A percentile compares a stretch with the other conserved stretches of the same genome.
Evolutionary conservation across 768 basidiomycete genomes (phyloP).

Genomic region (Leccinum subtestaceum): DNA sequence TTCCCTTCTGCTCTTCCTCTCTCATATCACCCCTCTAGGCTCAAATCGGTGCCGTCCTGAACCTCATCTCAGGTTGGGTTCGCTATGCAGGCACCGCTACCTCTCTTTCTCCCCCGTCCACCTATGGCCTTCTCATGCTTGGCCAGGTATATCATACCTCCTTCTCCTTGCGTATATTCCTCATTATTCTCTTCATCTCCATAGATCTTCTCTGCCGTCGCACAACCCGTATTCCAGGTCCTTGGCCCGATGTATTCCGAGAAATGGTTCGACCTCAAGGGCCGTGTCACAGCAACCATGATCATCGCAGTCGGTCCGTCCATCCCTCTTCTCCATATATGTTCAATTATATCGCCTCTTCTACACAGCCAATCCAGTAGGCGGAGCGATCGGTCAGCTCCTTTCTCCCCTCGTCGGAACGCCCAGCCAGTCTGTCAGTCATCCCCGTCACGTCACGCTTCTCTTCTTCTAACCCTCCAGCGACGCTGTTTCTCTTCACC

Average conservation of each 20-base stretch:
- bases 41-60: conserved; percentile 49
- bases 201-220: conserved; percentile 59
- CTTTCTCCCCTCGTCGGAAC: conserved; percentile 60
- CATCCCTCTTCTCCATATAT: neutral
- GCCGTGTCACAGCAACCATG: conserved; percentile 79
- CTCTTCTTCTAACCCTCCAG: neutral
- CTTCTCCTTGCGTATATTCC: neutral
- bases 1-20: neutral
- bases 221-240: conserved; percentile 75
- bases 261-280: conserved; percentile 75
- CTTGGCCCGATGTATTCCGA: conserved; percentile 81
- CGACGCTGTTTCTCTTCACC: neutral
- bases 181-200: neutral
- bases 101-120: conserved; percentile 47
- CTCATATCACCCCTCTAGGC: conserved; percentile 42
- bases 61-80: conserved; percentile 71
- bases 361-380: conserved; percentile 64
- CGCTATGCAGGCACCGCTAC: conserved; percentile 67
- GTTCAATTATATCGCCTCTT: neutral
- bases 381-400: conserved; percentile 70
- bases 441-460: neutral
- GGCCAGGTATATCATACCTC: conserved; percentile 52
- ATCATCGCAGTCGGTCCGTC: conserved; percentile 43
- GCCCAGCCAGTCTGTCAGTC: conserved; percentile 56
- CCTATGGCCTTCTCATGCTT: conserved; percentile 66